Evolutionary conservation across 306 rosid genomes (phyloP), one percentile per base, ranked within the genome.

Genomic region (Acmispon strigosus): DNA sequence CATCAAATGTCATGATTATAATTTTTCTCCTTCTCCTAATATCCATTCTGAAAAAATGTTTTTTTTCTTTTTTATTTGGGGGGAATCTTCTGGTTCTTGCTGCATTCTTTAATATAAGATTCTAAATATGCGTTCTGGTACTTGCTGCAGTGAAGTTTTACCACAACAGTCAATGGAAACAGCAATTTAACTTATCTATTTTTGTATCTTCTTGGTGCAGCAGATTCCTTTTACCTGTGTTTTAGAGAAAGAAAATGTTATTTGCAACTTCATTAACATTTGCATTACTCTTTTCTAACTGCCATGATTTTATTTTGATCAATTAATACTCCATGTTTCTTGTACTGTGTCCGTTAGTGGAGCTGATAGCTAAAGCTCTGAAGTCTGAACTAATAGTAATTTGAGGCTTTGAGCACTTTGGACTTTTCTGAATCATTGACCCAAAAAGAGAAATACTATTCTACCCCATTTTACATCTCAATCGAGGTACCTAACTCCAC

Each of bases 371-470:
- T 63, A 62, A 15, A 72, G 56, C 60, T 59, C 37, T 64, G 13
- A 17, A 48, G 20, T n/a, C n/a, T n/a, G n/a, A n/a, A n/a, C n/a
- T n/a, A n/a, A n/a, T 41, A 56, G 56, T 32, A 8, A 15, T 32
- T 66, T 59, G 10, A 50, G 29, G 6, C 12, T 32, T 66, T 59
- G 10, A 50, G 29, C 64, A 47, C 13, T 45, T 45, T 17, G 34
- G 45, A 63, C 57, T 68, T 45, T 14, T 60, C 56, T 27, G 58
- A 17, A 49, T 13, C 34, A 10, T 65, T 75, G 79, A 75, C 79
- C 59, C 7, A 1, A 52, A 32, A 54, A 54, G 9, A 44, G 7
- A 3, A 41, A 10, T 8, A 24, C 52, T 32, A 32, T 51, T 17
- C 24, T 10, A 52, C 20, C 55, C 66, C 60, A 58, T n/a, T 22